A percentile compares a stretch with the other conserved stretches of the same genome.
phyloP scores from a whole-genome alignment of 768 basidiomycete genomes.

The Russula dissimulans region DNA sequence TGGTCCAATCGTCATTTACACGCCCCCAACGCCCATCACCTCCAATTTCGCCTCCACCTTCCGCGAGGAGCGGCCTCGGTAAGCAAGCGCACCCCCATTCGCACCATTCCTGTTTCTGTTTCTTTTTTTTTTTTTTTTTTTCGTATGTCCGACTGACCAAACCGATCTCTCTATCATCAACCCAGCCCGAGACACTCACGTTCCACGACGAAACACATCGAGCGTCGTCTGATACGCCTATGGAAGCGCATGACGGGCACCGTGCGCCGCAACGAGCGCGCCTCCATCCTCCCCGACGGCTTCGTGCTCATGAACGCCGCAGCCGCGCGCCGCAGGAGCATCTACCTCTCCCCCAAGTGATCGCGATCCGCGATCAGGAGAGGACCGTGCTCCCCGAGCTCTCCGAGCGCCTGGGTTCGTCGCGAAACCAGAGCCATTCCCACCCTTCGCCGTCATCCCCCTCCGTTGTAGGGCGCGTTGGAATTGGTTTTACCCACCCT shows the following conservation, averaged over 20 bases:
- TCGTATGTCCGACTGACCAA: too few species aligned
- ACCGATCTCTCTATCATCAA: not conserved
- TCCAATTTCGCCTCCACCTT: not conserved
- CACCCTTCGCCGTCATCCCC: too few species aligned
- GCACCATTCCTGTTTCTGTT: not conserved
- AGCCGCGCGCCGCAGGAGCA: slow-evolving; percentile 39
- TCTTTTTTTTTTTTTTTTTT: too few species aligned
- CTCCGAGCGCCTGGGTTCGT: too few species aligned
- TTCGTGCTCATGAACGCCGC: slow-evolving; percentile 52
- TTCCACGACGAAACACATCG: slow-evolving; percentile 39
- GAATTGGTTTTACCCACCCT: too few species aligned
- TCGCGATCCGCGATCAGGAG: not conserved
- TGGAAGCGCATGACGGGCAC: slow-evolving; percentile 55
- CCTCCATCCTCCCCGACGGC: slow-evolving; percentile 47
- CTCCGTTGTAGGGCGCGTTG: too few species aligned
- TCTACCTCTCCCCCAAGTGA: not conserved
- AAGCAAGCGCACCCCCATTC: not conserved
- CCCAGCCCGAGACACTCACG: not conserved
- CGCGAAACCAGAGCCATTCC: too few species aligned
- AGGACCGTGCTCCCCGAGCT: not conserved
- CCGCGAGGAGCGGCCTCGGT: slow-evolving; percentile 8
- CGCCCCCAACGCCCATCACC: not conserved
- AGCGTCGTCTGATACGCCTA: slow-evolving; percentile 47
- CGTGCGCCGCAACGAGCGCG: slow-evolving; percentile 42
- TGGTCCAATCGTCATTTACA: slow-evolving; percentile 7